Base-by-base conservation (phyloP, 805 yeast genomes). In the Lipomyces kockii region DNA sequence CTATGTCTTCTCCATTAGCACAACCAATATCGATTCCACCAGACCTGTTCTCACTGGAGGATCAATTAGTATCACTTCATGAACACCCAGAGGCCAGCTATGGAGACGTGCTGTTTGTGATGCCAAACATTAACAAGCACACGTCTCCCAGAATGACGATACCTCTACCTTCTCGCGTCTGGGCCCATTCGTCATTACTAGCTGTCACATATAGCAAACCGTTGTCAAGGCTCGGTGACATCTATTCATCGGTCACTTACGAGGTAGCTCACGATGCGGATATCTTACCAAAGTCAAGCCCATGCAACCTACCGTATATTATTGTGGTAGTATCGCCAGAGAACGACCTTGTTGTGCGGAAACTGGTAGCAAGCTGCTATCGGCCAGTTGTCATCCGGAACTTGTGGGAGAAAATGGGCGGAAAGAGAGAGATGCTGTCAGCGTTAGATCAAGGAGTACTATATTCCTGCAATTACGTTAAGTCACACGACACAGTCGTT, bases 171-270 rank as follows among this genome's bases (percentile, higher is more conserved):
- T n/a, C 64, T n/a, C 22, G 58, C 25, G 22, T 69, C 17, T 67
- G 72, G 72, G 71, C 71, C 14, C 72, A 69, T 37, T 63, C 70
- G 8, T 64, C 71, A 14, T 46, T 69, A 51, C 64, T 69, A 2
- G 63, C 70, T 8, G 64, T 65, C n/a, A 43, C 57, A 2, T 58
- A 58, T 22, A 17, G 43, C 25, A 60, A 59, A 43, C 67, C 69
- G 54, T 58, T 69, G 22, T 60, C 65, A 20, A 39, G 68, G 27
- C 63, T 69, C 1, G 72, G 72, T 22, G 46, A 64, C 27, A 37
- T 56, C 11, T 60, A 20, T 17, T 57, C 51, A 14, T 61, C 70
- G 11, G 58, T 11, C 14, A n/a, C 12, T 37, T 35, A 25, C 7
- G 61, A 9, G 49, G 61, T 25, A 20, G 39, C 12, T n/a, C 39